Evolutionary conservation across 2,329 filamentous ascomycete species (phyloP).

Genomic region (Aspergillus puulaauensis): DNA sequence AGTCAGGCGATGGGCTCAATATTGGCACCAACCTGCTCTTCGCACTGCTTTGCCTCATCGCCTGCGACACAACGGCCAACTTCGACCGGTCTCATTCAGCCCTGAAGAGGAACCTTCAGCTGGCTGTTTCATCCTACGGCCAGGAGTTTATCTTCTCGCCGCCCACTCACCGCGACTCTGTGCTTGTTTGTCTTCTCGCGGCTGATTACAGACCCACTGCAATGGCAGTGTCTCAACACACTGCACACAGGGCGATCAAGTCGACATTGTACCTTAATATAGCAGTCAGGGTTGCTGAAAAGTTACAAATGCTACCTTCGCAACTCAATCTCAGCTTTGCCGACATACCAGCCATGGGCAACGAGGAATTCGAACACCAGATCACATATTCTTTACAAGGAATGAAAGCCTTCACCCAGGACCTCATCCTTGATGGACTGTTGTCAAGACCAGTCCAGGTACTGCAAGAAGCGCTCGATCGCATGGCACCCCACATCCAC

Average conservation of each 20-base stretch:
- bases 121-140: constrained; percentile 15
- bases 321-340: not conserved
- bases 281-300: constrained; percentile 12
- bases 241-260: constrained; percentile 14
- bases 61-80: constrained; percentile 4
- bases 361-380: constrained; percentile 10
- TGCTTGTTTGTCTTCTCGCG: constrained; percentile 14
- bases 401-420: constrained; percentile 8
- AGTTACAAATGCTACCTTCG: constrained; percentile 5
- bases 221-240: constrained; percentile 12
- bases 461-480: constrained; percentile 4
- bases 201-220: constrained; percentile 19
- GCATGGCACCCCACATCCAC: constrained; percentile 12
- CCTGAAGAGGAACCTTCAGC: constrained; percentile 8
- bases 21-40: constrained; percentile 18
- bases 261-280: constrained; percentile 16
- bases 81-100: not conserved
- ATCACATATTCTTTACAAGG: constrained; percentile 10
- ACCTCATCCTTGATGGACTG: constrained; percentile 10
- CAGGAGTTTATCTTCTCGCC: constrained; percentile 20
- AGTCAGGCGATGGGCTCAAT: constrained; percentile 1
- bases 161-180: constrained; percentile 15
- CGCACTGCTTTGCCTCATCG: constrained; percentile 12
- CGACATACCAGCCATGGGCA: not conserved
- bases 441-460: constrained; percentile 8